Percentiles rank a stretch among this genome's conserved stretches.
Evolutionary conservation across 2,329 filamentous ascomycete genomes (phyloP).

Genomic region (Penicillium glabrum): DNA sequence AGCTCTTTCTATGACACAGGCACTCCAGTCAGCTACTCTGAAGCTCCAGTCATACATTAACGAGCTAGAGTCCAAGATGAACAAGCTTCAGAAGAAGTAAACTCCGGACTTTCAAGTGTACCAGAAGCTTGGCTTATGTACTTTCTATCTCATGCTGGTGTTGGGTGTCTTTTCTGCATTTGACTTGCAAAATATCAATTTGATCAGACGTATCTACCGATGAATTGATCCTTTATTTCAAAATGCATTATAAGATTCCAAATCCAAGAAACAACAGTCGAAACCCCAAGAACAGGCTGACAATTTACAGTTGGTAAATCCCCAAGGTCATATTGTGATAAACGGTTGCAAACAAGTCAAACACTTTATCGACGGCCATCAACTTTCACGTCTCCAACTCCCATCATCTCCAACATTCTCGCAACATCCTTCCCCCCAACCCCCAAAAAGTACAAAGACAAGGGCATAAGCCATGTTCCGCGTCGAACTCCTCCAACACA

Average conservation of each 20-base stretch:
- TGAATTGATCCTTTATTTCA: background rate
- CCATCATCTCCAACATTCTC: background rate
- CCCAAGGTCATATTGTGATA: background rate
- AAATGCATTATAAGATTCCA: background rate
- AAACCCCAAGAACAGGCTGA: background rate
- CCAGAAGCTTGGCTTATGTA: background rate
- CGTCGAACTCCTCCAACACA: constrained; percentile 77
- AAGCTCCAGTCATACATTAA: constrained; percentile 81
- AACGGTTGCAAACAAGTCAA: constrained; percentile 21
- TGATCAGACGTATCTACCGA: background rate
- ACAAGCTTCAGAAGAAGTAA: constrained; percentile 65
- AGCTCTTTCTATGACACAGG: constrained; percentile 50
- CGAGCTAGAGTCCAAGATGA: constrained; percentile 77
- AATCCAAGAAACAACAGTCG: background rate
- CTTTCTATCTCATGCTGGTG: constrained; percentile 3
- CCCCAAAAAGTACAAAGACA: background rate
- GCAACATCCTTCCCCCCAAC: background rate
- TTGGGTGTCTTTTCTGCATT: constrained; percentile 5
- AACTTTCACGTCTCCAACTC: constrained; percentile 6
- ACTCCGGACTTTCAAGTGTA: background rate
- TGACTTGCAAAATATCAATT: background rate
- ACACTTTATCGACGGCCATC: constrained; percentile 10
- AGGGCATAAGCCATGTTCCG: constrained; percentile 53
- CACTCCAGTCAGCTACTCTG: constrained; percentile 83
- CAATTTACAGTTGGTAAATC: background rate